Evolutionary conservation across 768 basidiomycete species (phyloP).

Genomic region (Clavulina sp.): DNA sequence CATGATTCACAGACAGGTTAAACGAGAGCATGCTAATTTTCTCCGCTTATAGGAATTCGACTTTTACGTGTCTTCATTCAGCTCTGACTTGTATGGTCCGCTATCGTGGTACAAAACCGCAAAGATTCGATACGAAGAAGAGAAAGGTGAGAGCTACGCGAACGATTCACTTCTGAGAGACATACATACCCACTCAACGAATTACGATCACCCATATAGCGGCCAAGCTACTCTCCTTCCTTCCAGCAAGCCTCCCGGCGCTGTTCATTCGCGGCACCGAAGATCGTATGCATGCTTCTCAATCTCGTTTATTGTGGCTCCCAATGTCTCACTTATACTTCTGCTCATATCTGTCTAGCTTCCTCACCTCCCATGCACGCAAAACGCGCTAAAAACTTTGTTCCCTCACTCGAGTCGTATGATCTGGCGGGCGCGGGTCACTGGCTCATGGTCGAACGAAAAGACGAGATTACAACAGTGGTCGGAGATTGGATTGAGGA

Average conservation of each 20-base stretch:
- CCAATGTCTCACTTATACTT: too few relatives aligned
- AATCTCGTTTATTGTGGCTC: too few relatives aligned
- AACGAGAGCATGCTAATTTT: too few relatives aligned
- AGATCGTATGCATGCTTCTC: too few relatives aligned
- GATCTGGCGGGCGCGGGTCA: background rate
- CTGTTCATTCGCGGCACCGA: background rate
- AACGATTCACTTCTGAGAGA: background rate
- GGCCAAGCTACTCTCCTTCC: background rate
- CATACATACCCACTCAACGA: background rate
- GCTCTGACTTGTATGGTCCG: conserved; percentile 45
- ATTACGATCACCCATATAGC: background rate
- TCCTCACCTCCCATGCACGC: background rate
- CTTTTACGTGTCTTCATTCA: conserved; percentile 31
- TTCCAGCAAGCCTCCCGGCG: background rate
- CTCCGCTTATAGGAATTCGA: conserved; percentile 30
- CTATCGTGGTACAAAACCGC: conserved; percentile 62
- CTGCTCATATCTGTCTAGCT: too few relatives aligned
- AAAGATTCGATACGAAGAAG: conserved; percentile 47
- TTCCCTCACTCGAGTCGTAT: background rate
- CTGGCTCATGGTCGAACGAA: conserved; percentile 2
- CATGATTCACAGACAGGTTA: too few relatives aligned
- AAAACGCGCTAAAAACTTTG: background rate
- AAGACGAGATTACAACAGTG: background rate
- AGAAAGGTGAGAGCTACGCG: conserved; percentile 18
- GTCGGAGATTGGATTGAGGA: background rate